Conservation (phyloP, 179 eudicot genomes). For the Drosera spatulata region DNA sequence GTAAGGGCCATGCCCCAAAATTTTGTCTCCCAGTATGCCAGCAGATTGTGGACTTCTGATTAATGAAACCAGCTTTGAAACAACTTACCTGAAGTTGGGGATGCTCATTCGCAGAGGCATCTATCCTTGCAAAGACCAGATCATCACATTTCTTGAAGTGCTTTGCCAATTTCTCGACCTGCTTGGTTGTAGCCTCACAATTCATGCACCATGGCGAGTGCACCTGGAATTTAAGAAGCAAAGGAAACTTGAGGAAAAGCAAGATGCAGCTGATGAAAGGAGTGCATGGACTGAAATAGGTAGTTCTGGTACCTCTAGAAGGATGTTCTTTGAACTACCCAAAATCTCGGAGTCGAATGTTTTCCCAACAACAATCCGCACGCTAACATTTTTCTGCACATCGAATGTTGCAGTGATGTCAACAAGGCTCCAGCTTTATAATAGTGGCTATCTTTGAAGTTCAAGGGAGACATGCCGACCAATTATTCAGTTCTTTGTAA, state of each 20-base stretch:
- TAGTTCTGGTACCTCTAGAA: slow-evolving; percentile 61
- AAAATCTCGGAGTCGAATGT: slow-evolving; percentile 68
- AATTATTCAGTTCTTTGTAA: no score
- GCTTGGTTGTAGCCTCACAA: slow-evolving; percentile 73
- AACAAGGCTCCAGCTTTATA: no score
- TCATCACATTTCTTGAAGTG: slow-evolving; percentile 74
- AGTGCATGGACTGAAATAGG: no score
- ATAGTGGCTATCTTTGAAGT: no score
- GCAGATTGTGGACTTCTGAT: background rate
- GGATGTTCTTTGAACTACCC: slow-evolving; percentile 47
- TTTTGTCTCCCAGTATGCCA: no score
- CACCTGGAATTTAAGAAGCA: slow-evolving; percentile 28
- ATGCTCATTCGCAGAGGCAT: slow-evolving; percentile 87
- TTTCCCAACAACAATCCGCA: slow-evolving; percentile 78
- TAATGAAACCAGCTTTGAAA: background rate
- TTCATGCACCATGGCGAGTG: slow-evolving; percentile 86
- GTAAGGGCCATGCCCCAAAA: no score
- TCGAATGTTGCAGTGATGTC: slow-evolving; percentile 1
- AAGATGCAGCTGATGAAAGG: no score
- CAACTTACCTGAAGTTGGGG: slow-evolving; percentile 63
- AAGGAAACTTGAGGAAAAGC: background rate
- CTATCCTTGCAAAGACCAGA: slow-evolving; percentile 68
- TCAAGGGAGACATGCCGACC: no score
- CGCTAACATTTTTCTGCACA: slow-evolving; percentile 53
- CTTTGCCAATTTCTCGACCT: slow-evolving; percentile 89